Base-by-base conservation (phyloP, 2,329 filamentous ascomycete species). In the Ceratocystiopsis sp. region DNA sequence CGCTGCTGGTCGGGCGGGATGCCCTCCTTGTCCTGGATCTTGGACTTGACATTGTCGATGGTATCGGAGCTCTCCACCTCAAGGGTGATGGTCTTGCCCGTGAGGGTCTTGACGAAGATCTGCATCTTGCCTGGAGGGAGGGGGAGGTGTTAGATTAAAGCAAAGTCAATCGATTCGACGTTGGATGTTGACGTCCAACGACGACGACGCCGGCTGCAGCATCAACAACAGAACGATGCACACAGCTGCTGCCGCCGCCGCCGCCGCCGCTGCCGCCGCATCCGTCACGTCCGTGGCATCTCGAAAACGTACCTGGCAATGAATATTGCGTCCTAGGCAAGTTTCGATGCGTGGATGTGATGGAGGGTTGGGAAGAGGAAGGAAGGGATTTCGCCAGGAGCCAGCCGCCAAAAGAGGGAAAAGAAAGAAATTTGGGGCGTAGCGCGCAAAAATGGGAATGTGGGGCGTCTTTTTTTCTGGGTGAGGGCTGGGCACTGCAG, bases 21-120 rank as follows among this genome's bases (percentile, higher is more conserved):
- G 57, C 91, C 89, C 75, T 98, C 91, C 84, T 96, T 98, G 80
- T 96, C 91, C 85, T 80, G 71, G 58, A 77, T 77, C 79, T 98
- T 96, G 74, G 84, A 85, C 81, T 96, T 96, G 74, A 98, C 91
- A 81, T 96, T 96, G 80, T 96, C 91, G 71, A 98, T 96, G 63
- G 89, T 96, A 72, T 98, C 91, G 63, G 81, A 89, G 60, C 86
- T 94, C 81, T 96, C 91, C 72, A 96, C 91, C 86, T 98, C 91
- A 61, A 98, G 87, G 82, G 91, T 96, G 82, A 96, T 96, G 65
- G 91, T 96, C 83, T 96, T 96, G 64, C 91, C 91, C 84, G 91
- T 96, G 60, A 96, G 76, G 75, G 77, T 80, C 69, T 80, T 80
- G 61, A 80, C 77, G 71, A 81, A 81, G 66, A 80, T 80, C 73